Percentiles rank a stretch among this genome's conserved stretches.
These are phyloP conservation scores for Neurospora sp. DNA, from an alignment of 495 filamentous ascomycete species.

Conservation along the genomic window DNA sequence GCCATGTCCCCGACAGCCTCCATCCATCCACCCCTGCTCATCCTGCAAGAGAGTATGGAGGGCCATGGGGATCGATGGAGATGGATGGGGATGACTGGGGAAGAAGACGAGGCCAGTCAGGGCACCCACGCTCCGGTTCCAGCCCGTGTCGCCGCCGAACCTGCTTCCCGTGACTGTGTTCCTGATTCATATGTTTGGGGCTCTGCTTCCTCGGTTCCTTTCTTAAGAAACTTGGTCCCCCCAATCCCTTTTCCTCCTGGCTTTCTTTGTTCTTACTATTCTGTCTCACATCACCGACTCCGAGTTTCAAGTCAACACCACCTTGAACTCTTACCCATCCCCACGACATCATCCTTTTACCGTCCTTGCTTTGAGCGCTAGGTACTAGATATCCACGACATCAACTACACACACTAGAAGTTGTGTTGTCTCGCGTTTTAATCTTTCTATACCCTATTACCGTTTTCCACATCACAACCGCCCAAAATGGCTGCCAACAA, in stretches of 20 bases:
- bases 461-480: background rate
- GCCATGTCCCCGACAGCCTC: background rate
- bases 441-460: background rate
- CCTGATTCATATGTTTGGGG: background rate
- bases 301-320: background rate
- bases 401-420: background rate
- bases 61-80: background rate
- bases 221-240: background rate
- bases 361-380: background rate
- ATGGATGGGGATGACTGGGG: background rate
- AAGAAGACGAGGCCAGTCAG: background rate
- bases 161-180: background rate
- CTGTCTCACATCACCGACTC: background rate
- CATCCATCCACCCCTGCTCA: background rate
- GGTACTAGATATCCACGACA: background rate
- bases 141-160: background rate
- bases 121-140: background rate
- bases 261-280: background rate
- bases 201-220: background rate
- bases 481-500: conserved; percentile 45
- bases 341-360: background rate
- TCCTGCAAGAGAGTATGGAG: too few species aligned
- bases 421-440: background rate
- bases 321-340: background rate
- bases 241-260: background rate